These are phyloP conservation scores for Syzygium aromaticum DNA, from an alignment of 345 rosid genomes.

Conservation along the genomic window DNA sequence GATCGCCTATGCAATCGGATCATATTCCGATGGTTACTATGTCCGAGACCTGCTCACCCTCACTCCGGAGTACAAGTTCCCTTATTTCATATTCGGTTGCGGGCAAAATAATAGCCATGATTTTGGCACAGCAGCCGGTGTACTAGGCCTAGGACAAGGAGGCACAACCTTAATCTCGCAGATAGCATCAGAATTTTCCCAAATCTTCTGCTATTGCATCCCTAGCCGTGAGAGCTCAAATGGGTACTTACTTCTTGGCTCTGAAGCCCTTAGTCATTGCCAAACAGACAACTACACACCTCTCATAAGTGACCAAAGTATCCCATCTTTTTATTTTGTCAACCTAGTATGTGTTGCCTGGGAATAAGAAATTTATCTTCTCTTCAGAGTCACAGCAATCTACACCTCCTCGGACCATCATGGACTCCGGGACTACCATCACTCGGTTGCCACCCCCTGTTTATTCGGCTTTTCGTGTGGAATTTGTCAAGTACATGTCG, in stretches of 20 bases:
- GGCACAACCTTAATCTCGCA: not conserved
- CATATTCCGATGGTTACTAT: not conserved
- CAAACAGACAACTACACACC: not conserved
- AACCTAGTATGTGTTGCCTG: constrained; percentile 7
- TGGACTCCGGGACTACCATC: constrained; percentile 15
- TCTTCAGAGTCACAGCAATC: not conserved
- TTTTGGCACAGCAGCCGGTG: constrained; percentile 2
- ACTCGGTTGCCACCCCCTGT: not conserved
- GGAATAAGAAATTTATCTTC: not conserved
- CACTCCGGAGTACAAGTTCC: not conserved
- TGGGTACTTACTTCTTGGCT: constrained; percentile 9
- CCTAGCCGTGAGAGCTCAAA: constrained; percentile 4
- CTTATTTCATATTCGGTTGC: constrained; percentile 12
- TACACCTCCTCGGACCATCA: not conserved
- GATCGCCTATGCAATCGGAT: not conserved
- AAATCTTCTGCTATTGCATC: constrained; percentile 17
- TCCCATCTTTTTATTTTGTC: not conserved
- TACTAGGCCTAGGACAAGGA: constrained; percentile 4
- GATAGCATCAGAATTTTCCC: not conserved
- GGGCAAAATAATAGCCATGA: not conserved
- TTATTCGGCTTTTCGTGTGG: not conserved
- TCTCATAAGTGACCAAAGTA: not conserved
- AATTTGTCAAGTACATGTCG: not conserved
- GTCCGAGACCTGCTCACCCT: constrained; percentile 12
- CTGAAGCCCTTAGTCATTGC: not conserved